These are phyloP conservation scores for Fistulinella cinereoalba DNA, from an alignment of 1,284 basidiomycete species.

Conservation along the genomic window DNA sequence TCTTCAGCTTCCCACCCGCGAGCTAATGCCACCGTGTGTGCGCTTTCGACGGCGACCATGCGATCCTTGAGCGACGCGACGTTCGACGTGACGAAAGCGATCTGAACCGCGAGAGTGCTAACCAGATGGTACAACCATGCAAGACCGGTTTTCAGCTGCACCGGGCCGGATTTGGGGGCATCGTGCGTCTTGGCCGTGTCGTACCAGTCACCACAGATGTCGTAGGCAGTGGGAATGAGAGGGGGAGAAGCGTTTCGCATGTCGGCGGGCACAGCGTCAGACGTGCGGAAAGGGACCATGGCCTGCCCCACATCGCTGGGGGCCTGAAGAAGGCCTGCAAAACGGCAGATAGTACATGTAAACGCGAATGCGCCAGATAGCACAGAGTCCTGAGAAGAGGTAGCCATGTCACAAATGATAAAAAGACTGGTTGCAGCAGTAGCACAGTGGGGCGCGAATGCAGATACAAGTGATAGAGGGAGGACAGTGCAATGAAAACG, in stretches of 20 bases:
- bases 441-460: background rate
- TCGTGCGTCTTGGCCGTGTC: background rate
- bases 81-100: conserved; percentile 10
- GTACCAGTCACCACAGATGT: background rate
- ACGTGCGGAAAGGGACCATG: background rate
- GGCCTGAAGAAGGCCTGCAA: background rate
- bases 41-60: conserved; percentile 14
- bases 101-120: conserved; percentile 5
- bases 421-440: background rate
- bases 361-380: conserved; percentile 2
- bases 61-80: conserved; percentile 21
- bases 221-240: background rate
- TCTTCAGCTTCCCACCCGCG: conserved; percentile 1
- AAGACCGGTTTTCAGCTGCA: conserved; percentile 7
- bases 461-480: background rate
- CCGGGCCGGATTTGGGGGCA: background rate
- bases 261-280: background rate
- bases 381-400: conserved; percentile 1
- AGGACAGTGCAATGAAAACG: background rate
- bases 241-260: background rate
- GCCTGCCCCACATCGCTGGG: background rate
- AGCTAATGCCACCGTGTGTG: background rate
- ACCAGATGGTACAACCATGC: conserved; percentile 12
- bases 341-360: background rate
- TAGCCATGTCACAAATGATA: conserved; percentile 8